Base-by-base conservation (phyloP, 306 rosid species). In the Abrus pulchellus region DNA sequence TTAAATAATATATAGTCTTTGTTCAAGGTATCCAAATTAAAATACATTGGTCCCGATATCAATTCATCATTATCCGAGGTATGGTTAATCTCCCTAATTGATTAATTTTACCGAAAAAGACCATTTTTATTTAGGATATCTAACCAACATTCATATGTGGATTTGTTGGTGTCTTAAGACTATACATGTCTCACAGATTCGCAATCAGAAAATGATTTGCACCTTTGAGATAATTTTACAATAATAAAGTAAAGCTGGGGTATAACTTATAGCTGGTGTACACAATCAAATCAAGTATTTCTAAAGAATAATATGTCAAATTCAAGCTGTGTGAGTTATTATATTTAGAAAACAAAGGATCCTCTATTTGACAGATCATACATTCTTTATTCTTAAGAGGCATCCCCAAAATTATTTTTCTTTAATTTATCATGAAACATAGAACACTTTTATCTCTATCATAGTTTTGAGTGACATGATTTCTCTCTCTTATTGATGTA, bases 1-100 rank as follows among this genome's bases (percentile, higher is more conserved):
- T 36, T 64, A 34, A 77, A 57, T 76, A 38, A 76, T 36, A 76
- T 36, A 47, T 64, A 33, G 38, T 77, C 77, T 72, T 76, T 70
- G 8, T 34, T 9, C 72, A 64, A 27, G 45, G 73, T 62, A 63
- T 32, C 47, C 34, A 48, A 63, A 66, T 72, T 62, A 80, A 73
- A 20, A 78, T 66, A 73, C 14, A 36, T 61, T 52, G 27, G 9
- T 49, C 72, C 14, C 10, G 10, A 47, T 55, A 53, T 72, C 61
- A 60, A 59, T 53, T 78, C 47, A 45, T 55, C 74, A 79, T 49
- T 57, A 75, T 75, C 41, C 27, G 20, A 30, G 53, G 74, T 29
- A 36, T 41, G 53, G 59, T 56, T 65, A 34, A 50, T 56, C 59
- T 11, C 29, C 4, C 1, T n/a, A 33, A 27, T 41, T 36, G 28